Evolutionary conservation across 2,329 filamentous ascomycete species (phyloP).

Genomic region (Aphanoascus verrucosus): DNA sequence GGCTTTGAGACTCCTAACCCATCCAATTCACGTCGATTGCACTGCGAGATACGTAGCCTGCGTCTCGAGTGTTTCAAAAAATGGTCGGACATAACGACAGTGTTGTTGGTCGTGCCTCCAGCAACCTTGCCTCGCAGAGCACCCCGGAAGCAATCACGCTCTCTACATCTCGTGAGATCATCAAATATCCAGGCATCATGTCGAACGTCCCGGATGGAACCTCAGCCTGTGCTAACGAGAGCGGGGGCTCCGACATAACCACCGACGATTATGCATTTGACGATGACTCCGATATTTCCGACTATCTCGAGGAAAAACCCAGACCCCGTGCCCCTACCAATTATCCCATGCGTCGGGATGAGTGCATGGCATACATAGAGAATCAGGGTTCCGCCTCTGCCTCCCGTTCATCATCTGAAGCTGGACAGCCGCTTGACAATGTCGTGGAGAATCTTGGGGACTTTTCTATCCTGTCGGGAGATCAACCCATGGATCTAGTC

Average conservation of each 20-base stretch:
- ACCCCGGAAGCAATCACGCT: background rate
- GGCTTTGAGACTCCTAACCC: too few relatives aligned
- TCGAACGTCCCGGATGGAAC: background rate
- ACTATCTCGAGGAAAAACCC: background rate
- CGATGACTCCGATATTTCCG: background rate
- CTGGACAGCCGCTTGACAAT: background rate
- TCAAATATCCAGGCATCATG: background rate
- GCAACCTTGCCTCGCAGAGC: background rate
- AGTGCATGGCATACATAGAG: too few relatives aligned
- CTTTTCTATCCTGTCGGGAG: background rate
- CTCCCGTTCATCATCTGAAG: background rate
- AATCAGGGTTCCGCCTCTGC: background rate
- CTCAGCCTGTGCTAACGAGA: background rate
- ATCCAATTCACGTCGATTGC: background rate
- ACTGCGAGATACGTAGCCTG: background rate
- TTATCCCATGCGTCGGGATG: too few relatives aligned
- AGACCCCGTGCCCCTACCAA: too few relatives aligned
- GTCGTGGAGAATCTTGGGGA: background rate
- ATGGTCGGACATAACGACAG: slow-evolving; percentile 5
- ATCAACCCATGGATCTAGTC: background rate
- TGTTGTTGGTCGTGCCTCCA: background rate
- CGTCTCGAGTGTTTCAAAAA: background rate
- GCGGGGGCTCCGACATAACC: background rate
- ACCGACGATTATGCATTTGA: background rate
- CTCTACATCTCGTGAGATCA: background rate